A percentile compares a stretch with the other conserved stretches of the same genome.
These are phyloP conservation scores for Backusella mclennaniae DNA, from an alignment of 192 early-diverging fungal species.

Conservation along the genomic window DNA sequence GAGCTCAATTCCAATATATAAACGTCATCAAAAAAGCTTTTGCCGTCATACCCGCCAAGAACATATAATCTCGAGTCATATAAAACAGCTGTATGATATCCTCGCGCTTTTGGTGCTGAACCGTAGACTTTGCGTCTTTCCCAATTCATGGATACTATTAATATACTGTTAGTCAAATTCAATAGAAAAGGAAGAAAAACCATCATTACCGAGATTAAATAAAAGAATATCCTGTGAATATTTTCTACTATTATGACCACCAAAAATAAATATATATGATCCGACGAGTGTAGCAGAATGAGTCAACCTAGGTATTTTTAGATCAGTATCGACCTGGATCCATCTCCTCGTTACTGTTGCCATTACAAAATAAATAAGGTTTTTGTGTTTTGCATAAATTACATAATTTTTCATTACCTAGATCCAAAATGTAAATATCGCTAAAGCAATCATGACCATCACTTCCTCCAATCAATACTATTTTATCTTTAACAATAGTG, in stretches of 20 bases:
- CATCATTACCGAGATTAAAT: slow-evolving; percentile 67
- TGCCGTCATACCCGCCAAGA: slow-evolving; percentile 88
- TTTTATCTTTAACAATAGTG: slow-evolving; percentile 74
- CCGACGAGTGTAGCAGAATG: slow-evolving; percentile 87
- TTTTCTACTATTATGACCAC: slow-evolving; percentile 80
- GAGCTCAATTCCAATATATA: slow-evolving; percentile 79
- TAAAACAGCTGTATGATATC: slow-evolving; percentile 82
- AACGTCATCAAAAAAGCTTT: slow-evolving; percentile 79
- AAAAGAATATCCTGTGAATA: slow-evolving; percentile 83
- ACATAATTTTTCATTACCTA: slow-evolving; percentile 37
- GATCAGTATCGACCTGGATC: slow-evolving; percentile 64
- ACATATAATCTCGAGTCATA: slow-evolving; percentile 80
- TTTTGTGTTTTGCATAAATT: not conserved
- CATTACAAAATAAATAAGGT: not conserved
- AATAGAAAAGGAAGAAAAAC: not conserved
- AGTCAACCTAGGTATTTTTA: slow-evolving; percentile 68
- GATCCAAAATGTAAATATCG: slow-evolving; percentile 64
- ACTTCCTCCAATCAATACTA: slow-evolving; percentile 85
- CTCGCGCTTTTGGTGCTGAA: slow-evolving; percentile 60
- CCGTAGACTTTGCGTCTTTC: slow-evolving; percentile 74
- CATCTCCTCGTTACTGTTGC: slow-evolving; percentile 50
- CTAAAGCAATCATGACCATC: slow-evolving; percentile 82
- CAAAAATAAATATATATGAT: slow-evolving; percentile 86
- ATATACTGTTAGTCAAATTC: not conserved
- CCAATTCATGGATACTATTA: slow-evolving; percentile 78